Conservation (phyloP, 495 filamentous ascomycete genomes). For the Barbatosphaeria neglecta region DNA sequence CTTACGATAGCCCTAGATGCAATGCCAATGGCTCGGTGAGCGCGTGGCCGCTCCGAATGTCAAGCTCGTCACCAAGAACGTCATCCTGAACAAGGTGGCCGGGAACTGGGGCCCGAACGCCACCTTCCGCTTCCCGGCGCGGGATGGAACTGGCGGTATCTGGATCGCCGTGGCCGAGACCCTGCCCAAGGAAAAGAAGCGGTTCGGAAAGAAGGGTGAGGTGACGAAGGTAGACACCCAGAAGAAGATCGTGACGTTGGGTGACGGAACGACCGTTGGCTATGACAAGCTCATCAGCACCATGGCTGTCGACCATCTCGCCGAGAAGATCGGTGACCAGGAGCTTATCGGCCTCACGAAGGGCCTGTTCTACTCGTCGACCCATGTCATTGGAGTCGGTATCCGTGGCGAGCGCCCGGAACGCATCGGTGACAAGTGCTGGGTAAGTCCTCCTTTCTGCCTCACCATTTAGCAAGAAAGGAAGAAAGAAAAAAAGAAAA, state of each 20-base stretch:
- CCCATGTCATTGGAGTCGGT: conserved; percentile 94
- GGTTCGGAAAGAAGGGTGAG: conserved; percentile 73
- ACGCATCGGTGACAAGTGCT: conserved; percentile 98
- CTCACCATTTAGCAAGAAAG: background rate
- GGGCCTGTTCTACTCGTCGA: conserved; percentile 91
- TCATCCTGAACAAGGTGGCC: conserved; percentile 90
- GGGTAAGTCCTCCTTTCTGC: no score
- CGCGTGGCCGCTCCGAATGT: conserved; percentile 94
- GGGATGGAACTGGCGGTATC: conserved; percentile 92
- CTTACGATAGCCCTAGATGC: conserved; percentile 57
- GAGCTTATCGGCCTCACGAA: conserved; percentile 75
- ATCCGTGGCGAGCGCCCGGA: conserved; percentile 87
- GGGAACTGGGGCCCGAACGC: conserved; percentile 98
- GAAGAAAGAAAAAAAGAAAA: conserved; percentile 8
- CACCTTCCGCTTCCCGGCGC: conserved; percentile 96
- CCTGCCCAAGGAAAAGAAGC: conserved; percentile 80
- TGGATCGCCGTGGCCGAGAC: conserved; percentile 97
- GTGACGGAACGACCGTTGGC: conserved; percentile 78
- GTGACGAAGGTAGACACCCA: conserved; percentile 78
- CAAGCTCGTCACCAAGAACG: conserved; percentile 89
- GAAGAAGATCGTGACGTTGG: conserved; percentile 68
- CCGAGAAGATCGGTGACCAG: conserved; percentile 75
- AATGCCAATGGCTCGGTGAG: conserved; percentile 98
- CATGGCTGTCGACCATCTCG: conserved; percentile 89
- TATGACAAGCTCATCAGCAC: conserved; percentile 91